Conservation (phyloP, 306 rosid species). For the Rubus idaeus region DNA sequence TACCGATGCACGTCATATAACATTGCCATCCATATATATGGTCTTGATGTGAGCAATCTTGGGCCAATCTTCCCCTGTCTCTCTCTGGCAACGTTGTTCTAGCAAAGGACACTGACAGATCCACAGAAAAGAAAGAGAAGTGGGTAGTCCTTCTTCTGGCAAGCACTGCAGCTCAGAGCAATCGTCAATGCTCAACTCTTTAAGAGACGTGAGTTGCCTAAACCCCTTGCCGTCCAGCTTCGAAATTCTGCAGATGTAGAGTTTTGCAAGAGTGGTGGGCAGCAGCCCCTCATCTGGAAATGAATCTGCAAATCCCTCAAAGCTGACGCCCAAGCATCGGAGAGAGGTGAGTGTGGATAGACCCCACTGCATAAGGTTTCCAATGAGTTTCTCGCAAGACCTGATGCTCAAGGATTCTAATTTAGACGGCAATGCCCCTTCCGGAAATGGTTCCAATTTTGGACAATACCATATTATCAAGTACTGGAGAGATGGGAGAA, state of each 20-base stretch:
- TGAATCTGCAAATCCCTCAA: neutral
- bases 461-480: neutral
- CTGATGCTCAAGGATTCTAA: fast-evolving
- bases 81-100: neutral
- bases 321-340: fast-evolving
- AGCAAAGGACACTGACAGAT: neutral
- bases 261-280: neutral
- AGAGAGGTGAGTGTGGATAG: neutral
- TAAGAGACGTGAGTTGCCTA: neutral
- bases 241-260: fast-evolving
- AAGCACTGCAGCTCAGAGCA: slow-evolving; percentile 22
- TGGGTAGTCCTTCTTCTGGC: slow-evolving; percentile 28
- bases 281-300: slow-evolving; percentile 26
- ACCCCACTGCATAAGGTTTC: slow-evolving; percentile 20
- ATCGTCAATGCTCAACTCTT: fast-evolving
- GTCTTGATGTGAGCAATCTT: slow-evolving; percentile 25
- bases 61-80: slow-evolving; percentile 23
- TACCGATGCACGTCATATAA: neutral
- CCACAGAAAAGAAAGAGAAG: neutral
- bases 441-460: slow-evolving; percentile 19
- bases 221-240: slow-evolving; percentile 29
- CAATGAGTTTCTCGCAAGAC: slow-evolving; percentile 13
- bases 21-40: fast-evolving
- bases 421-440: slow-evolving; percentile 23
- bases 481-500: slow-evolving; percentile 8